Evolutionary conservation across 1,284 basidiomycete genomes (phyloP).

Genomic region (Ganoderma boninense): DNA sequence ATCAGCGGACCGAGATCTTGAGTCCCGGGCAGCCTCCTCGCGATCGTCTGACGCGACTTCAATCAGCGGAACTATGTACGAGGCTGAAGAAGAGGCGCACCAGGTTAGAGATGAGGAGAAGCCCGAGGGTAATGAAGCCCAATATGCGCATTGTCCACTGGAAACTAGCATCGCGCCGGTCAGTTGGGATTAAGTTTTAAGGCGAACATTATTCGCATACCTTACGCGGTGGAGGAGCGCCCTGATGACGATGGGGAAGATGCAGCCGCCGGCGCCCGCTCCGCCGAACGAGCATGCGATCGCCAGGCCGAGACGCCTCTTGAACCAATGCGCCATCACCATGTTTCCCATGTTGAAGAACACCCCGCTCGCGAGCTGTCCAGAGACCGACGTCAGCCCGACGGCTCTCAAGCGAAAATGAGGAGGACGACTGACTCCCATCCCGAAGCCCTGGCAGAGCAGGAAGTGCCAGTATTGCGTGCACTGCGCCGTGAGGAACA

Average conservation of each 20-base stretch:
- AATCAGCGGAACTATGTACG: neutral
- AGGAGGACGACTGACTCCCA: neutral
- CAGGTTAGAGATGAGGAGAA: slow-evolving; percentile 53
- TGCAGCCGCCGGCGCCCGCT: slow-evolving; percentile 50
- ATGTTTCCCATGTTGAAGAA: slow-evolving; percentile 6
- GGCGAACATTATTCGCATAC: slow-evolving; percentile 18
- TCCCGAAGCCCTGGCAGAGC: slow-evolving; percentile 1
- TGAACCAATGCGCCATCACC: slow-evolving; percentile 52
- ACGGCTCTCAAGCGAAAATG: too few relatives aligned
- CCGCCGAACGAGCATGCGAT: slow-evolving; percentile 48
- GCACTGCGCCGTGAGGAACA: neutral
- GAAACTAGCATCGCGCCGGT: neutral
- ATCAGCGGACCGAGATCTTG: neutral
- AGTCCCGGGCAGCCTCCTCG: neutral
- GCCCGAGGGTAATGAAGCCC: slow-evolving; percentile 56
- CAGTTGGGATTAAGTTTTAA: neutral
- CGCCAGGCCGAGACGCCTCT: slow-evolving; percentile 47
- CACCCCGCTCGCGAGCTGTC: neutral
- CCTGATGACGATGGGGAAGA: slow-evolving; percentile 50
- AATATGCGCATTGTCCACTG: slow-evolving; percentile 65
- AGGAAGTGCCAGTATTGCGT: slow-evolving; percentile 4
- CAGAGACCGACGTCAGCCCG: neutral
- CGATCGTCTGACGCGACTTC: neutral
- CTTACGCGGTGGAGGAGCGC: slow-evolving; percentile 47
- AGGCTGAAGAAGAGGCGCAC: slow-evolving; percentile 5